phyloP scores from a whole-genome alignment of 1,284 basidiomycete species.

The Tranzscheliella williamsii region DNA sequence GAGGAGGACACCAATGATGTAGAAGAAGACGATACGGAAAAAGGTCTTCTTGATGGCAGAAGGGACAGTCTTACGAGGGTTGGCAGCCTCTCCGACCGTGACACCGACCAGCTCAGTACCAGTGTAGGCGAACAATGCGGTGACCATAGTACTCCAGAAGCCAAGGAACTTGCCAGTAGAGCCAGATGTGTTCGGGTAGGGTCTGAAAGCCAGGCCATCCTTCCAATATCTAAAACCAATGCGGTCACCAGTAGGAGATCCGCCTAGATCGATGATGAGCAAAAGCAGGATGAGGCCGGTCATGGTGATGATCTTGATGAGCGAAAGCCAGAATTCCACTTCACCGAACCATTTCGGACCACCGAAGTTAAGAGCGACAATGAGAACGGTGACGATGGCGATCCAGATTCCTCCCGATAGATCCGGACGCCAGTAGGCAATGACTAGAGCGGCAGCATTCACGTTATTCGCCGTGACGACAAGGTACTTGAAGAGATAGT shows the following conservation, averaged over 20 bases:
- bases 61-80: constrained; percentile 69
- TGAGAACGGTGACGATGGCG: constrained; percentile 24
- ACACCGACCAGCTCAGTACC: constrained; percentile 67
- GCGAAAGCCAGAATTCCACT: constrained; percentile 59
- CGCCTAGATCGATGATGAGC: constrained; percentile 48
- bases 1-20: constrained; percentile 66
- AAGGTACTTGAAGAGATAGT: constrained; percentile 39
- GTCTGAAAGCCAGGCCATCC: constrained; percentile 41
- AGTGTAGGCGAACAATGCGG: constrained; percentile 67
- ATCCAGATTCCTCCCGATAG: constrained; percentile 47
- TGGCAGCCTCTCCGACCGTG: constrained; percentile 64
- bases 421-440: constrained; percentile 30
- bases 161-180: constrained; percentile 55
- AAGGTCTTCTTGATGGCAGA: constrained; percentile 66
- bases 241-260: constrained; percentile 67
- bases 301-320: constrained; percentile 40
- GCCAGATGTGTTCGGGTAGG: constrained; percentile 20
- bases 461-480: constrained; percentile 33
- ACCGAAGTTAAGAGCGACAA: constrained; percentile 62
- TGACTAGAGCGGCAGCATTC: constrained; percentile 19
- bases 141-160: constrained; percentile 52
- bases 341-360: constrained; percentile 68
- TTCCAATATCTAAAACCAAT: constrained; percentile 69
- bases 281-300: constrained; percentile 39
- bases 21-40: constrained; percentile 72